Conservation (phyloP, 768 basidiomycete species). For the Boletus rex-veris region DNA sequence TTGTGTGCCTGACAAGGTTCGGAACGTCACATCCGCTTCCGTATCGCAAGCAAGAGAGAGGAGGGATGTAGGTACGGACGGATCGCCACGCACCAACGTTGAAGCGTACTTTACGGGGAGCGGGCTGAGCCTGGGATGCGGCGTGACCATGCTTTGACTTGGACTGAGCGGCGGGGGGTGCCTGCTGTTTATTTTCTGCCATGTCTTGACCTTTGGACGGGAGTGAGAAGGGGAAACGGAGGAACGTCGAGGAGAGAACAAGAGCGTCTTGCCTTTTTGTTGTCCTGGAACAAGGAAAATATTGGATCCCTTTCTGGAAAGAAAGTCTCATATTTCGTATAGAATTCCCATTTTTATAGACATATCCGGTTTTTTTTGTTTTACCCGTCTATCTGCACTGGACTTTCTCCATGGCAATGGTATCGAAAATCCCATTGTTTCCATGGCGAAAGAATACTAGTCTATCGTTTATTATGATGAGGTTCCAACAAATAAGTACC, state of each 20-base stretch:
- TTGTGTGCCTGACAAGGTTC: constrained; percentile 52
- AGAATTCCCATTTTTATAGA: not conserved
- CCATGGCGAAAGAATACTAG: constrained; percentile 5
- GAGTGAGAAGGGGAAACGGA: not conserved
- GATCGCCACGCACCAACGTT: constrained; percentile 61
- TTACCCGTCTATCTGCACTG: not conserved
- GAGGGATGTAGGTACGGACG: not conserved
- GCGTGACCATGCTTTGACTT: constrained; percentile 48
- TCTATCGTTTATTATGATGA: too few relatives aligned
- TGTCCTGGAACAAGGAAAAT: constrained; percentile 20
- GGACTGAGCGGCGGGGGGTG: constrained; percentile 19
- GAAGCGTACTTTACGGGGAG: constrained; percentile 83
- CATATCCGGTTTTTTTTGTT: not conserved
- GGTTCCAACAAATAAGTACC: too few relatives aligned
- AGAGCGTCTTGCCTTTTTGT: constrained; percentile 15
- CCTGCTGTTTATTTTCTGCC: constrained; percentile 26
- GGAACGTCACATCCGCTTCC: not conserved
- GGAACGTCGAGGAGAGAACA: constrained; percentile 12
- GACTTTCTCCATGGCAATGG: not conserved
- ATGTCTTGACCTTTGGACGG: constrained; percentile 12
- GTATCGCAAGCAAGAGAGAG: not conserved
- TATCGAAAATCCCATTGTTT: constrained; percentile 1
- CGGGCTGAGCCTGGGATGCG: constrained; percentile 43
- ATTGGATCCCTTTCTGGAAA: constrained; percentile 2
- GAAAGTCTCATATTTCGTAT: not conserved